Evolutionary conservation across 192 early-diverging fungal genomes (phyloP).

Genomic region (Gaertneriomyces semiglobifer): DNA sequence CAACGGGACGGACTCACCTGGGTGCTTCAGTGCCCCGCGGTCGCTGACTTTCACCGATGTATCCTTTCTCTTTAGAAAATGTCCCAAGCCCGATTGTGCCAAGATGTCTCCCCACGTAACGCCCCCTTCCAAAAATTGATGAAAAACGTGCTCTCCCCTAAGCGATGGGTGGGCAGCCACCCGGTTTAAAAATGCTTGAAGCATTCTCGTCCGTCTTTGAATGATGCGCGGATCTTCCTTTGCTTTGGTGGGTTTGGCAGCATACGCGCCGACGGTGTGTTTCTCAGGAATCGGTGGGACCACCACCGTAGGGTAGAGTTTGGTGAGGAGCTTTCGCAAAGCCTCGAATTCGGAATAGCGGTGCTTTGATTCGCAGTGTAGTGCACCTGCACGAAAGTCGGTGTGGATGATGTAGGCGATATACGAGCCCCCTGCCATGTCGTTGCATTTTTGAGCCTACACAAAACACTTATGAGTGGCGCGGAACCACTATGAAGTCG

Average conservation of each 20-base stretch:
- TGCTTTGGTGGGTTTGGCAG: conserved; percentile 74
- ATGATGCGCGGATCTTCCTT: conserved; percentile 91
- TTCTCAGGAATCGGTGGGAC: conserved; percentile 98
- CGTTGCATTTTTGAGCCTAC: conserved; percentile 39
- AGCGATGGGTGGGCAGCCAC: conserved; percentile 84
- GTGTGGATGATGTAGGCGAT: conserved; percentile 57
- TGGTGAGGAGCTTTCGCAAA: conserved; percentile 69
- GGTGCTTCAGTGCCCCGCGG: conserved; percentile 33
- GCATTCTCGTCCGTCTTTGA: conserved; percentile 84
- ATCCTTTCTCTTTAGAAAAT: conserved; percentile 35
- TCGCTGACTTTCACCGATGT: conserved; percentile 32
- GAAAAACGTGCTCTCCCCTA: conserved; percentile 83
- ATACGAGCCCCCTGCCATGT: conserved; percentile 41
- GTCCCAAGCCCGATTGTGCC: conserved; percentile 28
- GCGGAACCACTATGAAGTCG: background rate
- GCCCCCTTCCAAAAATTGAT: conserved; percentile 79
- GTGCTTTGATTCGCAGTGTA: conserved; percentile 63
- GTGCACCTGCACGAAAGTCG: conserved; percentile 26
- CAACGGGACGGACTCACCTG: conserved; percentile 25
- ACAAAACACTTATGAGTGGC: background rate
- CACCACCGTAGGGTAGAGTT: conserved; percentile 81
- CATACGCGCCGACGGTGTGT: conserved; percentile 71
- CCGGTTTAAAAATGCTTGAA: conserved; percentile 92
- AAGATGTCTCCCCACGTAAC: conserved; percentile 42
- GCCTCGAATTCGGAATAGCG: conserved; percentile 98